phyloP scores from a whole-genome alignment of 148 eudicot genomes.

The Chenopodium album region DNA sequence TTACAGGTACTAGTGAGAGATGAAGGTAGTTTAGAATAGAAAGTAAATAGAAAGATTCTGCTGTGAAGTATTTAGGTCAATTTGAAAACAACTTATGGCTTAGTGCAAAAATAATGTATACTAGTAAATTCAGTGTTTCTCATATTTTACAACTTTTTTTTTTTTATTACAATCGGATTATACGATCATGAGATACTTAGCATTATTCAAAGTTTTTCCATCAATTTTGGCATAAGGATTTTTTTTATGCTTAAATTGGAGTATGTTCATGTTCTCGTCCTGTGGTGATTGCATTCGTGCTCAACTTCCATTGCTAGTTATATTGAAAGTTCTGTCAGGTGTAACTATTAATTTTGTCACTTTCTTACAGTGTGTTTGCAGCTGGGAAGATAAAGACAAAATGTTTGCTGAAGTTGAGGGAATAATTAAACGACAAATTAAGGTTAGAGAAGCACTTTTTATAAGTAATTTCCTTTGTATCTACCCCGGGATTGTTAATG shows the following conservation, averaged over 20 bases:
- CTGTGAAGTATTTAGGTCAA: not conserved
- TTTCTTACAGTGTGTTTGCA: constrained; percentile 69
- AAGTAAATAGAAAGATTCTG: not conserved
- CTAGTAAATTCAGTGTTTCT: not conserved
- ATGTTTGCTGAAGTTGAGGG: constrained; percentile 93
- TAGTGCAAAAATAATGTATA: not conserved
- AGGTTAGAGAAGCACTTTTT: constrained; percentile 42
- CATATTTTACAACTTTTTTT: not conserved
- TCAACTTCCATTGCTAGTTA: not conserved
- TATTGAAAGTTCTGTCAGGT: constrained; percentile 3
- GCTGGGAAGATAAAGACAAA: constrained; percentile 88
- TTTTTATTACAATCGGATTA: not conserved
- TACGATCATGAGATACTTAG: not conserved
- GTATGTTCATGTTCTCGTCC: not conserved
- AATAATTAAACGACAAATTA: constrained; percentile 77
- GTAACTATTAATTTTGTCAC: not conserved
- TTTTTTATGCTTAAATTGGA: not conserved
- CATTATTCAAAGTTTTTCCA: not conserved
- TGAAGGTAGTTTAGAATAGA: not conserved
- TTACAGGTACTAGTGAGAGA: constrained; percentile 54
- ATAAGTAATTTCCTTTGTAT: not conserved
- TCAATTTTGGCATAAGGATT: not conserved
- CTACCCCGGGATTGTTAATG: not conserved
- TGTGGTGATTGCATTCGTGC: not conserved
- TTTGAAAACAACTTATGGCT: not conserved